Conservation (phyloP, 371 early-diverging fungal species). For the Rhizomucor miehei region DNA sequence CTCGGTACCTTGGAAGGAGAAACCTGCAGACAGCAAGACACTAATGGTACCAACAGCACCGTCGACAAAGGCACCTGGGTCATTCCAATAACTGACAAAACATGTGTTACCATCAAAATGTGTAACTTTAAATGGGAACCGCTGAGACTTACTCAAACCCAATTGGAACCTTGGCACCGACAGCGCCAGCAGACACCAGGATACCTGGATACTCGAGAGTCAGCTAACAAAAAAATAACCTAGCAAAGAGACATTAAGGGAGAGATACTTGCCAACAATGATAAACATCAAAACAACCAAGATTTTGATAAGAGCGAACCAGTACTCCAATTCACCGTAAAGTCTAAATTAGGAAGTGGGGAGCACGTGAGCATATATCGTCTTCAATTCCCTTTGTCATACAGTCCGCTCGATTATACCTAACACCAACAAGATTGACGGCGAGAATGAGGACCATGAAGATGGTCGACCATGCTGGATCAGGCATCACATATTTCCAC, state of each 20-base stretch:
- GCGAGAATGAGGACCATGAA: constrained; percentile 43
- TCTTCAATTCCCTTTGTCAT: background rate
- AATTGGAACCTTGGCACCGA: constrained; percentile 50
- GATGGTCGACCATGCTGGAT: constrained; percentile 54
- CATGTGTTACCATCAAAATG: background rate
- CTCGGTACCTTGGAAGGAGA: constrained; percentile 84
- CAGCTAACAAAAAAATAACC: background rate
- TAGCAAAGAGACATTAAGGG: background rate
- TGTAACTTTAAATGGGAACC: background rate
- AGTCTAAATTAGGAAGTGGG: constrained; percentile 10
- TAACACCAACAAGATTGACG: constrained; percentile 17
- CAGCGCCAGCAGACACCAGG: constrained; percentile 62
- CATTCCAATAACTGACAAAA: constrained; percentile 56
- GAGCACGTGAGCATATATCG: background rate
- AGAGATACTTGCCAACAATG: constrained; percentile 25
- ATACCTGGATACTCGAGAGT: constrained; percentile 21
- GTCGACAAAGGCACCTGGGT: constrained; percentile 73
- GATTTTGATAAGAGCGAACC: constrained; percentile 71
- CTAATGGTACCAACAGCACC: constrained; percentile 67
- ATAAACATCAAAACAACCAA: constrained; percentile 67
- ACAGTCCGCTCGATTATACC: constrained; percentile 1
- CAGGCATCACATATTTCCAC: constrained; percentile 61
- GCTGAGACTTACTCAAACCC: constrained; percentile 43
- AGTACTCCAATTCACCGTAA: constrained; percentile 74
- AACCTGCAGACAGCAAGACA: constrained; percentile 76